Base-by-base conservation (phyloP, 2,329 filamentous ascomycete species). In the Geosmithia morbida region DNA sequence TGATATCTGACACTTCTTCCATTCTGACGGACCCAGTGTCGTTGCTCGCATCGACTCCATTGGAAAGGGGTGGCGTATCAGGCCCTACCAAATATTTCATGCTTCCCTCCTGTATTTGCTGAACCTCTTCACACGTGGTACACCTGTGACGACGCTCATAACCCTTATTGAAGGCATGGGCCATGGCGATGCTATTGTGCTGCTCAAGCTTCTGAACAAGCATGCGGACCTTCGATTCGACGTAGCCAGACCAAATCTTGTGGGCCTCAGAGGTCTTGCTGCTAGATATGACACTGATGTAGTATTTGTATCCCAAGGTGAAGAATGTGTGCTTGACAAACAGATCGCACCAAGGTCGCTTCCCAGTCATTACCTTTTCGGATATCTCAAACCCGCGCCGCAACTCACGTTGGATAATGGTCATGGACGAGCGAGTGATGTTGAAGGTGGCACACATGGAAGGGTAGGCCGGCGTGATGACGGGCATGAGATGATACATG, bases 391-490 rank as follows among this genome's bases (percentile, higher is more conserved):
- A 77, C 5, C 83, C 92, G 39, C 86, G 79, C 52, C 82, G 74
- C 18, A 97, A 76, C 60, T 98, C 92, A 44, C 81, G 75, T 53
- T 87, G 77, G 58, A 98, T 88, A 45, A 96, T 79, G 7, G 77
- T 70, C 69, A 88, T 87, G 2, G 88, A 94, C 1, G 90, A 97
- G 53, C 78, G 72, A 2, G 85, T 89, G 51, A 98, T 83, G 58
- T 95, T 97, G 69, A 94, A 92, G 0, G 92, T 97, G 2, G 92
- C 84, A 62, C 92, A 97, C 89, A 96, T 97, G 45, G 88, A 94
- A 2, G 92, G 92, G 61, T 96, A 97, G 1, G 92, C 89, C 1
- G 92, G 92, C 1, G 92, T 98, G 58, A 98, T 97, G 63, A 98
- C 87, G 26, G 92, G 92, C 92, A 98, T 98, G 46, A 96, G 70